Base-by-base conservation (phyloP, 352 stramenopile genomes). In the Phytophthora colocasiae region DNA sequence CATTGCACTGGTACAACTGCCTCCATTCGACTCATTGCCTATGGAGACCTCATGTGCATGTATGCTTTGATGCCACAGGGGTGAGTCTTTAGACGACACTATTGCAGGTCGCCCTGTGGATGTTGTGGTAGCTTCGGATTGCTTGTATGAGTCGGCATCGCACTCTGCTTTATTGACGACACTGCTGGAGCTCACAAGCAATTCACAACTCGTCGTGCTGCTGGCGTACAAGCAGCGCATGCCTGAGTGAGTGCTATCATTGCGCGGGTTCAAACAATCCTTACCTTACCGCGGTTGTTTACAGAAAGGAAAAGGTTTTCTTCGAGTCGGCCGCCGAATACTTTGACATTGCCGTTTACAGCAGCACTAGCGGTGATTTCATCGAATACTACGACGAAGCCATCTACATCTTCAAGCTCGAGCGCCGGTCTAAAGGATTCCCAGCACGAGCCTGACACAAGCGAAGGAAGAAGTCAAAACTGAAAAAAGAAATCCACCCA, bases 221-320 rank as follows among this genome's bases (percentile, higher is more conserved):
- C 54, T 93, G 39, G 82, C 81, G 8, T 93, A 91, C 74, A 93
- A 93, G 67, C 85, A 91, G 47, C 79, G 85, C 6, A 53, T 92
- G 27, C 67, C 68, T 1, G 46, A 69, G 71, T 88, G 59, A 61
- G 72, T 77, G 52, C 15, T 26, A 8, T n/a, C 31, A 14, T 29
- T 10, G 32, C n/a, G 39, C 27, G 19, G 6, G 3, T 15, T 47
- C 32, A 36, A 31, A 8, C 59, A 11, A 10, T 38, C 22, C 22
- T 44, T 11, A 9, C 34, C 36, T 52, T 3, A 64, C 14, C 14
- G 22, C 24, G 41, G 24, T 15, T 53, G 26, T 19, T 40, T 12
- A 27, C 57, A 77, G 69, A 2, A 77, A 73, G 12, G 81, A 92
- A 54, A 59, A 56, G 6, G 26, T 36, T 1, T 89, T 92, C 53